A percentile compares a stretch with the other conserved stretches of the same genome.
phyloP scores from a whole-genome alignment of 176 grass and related monocot species.

The Puccinellia tenuiflora region DNA sequence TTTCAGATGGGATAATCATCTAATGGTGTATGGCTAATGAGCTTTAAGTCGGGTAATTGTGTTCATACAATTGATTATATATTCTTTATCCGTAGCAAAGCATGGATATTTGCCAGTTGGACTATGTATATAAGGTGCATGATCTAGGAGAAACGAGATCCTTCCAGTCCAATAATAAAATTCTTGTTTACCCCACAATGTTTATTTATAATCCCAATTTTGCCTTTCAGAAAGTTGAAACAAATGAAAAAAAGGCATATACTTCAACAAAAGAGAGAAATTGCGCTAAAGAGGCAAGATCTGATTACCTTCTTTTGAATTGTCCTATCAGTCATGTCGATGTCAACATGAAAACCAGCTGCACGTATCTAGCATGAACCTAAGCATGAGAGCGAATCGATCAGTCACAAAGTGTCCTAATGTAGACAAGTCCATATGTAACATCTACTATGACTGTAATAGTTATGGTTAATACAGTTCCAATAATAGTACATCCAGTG shows the following conservation, averaged over 20 bases:
- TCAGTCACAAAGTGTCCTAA: background rate
- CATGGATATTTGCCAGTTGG: background rate
- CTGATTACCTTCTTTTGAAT: conserved; percentile 92
- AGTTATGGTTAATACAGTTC: background rate
- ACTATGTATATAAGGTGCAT: no score
- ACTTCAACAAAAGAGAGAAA: background rate
- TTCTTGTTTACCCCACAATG: background rate
- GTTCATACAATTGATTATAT: background rate
- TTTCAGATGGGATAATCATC: no score
- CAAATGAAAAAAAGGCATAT: background rate
- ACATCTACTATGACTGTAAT: background rate
- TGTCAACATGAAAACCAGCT: conserved; percentile 79
- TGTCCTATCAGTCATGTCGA: conserved; percentile 76
- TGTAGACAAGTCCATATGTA: background rate
- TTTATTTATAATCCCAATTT: background rate
- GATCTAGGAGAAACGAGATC: background rate
- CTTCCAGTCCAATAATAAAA: background rate
- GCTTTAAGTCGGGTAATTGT: no score
- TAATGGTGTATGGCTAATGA: no score
- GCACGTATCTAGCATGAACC: conserved; percentile 65
- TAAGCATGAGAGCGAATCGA: conserved; percentile 22
- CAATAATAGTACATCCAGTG: background rate
- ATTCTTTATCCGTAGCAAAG: background rate
- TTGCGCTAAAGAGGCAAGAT: background rate
- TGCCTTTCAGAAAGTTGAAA: background rate